These are phyloP conservation scores for Apiospora aurea DNA, from an alignment of 2,329 filamentous ascomycete species.

Conservation along the genomic window DNA sequence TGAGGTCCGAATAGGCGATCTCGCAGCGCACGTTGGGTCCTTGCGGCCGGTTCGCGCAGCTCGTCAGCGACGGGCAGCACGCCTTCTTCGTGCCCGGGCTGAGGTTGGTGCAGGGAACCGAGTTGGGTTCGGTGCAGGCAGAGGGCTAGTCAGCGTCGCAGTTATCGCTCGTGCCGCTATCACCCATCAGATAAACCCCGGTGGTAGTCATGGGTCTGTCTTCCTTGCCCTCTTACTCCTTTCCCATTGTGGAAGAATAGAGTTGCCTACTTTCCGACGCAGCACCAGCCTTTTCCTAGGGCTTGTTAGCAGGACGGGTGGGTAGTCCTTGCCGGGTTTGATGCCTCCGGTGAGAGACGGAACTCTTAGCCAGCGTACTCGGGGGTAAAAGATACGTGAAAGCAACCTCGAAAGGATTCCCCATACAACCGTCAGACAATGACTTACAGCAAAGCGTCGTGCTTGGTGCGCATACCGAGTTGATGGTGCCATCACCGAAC, in stretches of 20 bases:
- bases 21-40: background rate
- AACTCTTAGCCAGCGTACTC: background rate
- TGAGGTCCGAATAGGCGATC: background rate
- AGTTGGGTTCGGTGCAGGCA: slow-evolving; percentile 1
- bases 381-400: background rate
- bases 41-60: background rate
- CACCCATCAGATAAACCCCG: background rate
- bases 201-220: background rate
- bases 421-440: background rate
- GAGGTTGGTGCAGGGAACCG: slow-evolving; percentile 16
- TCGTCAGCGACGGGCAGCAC: slow-evolving; percentile 22
- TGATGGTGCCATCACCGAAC: background rate
- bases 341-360: background rate
- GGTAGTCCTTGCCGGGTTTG: background rate
- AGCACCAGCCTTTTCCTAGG: slow-evolving; percentile 23
- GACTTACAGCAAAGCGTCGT: slow-evolving; percentile 17
- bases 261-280: slow-evolving; percentile 20
- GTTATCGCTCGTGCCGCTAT: slow-evolving; percentile 5
- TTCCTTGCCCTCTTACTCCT: background rate
- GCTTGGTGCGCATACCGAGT: slow-evolving; percentile 19
- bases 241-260: background rate
- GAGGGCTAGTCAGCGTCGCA: slow-evolving; percentile 19
- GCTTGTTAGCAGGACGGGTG: slow-evolving; percentile 21
- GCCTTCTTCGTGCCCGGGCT: background rate
- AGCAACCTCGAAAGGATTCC: background rate